Evolutionary conservation across 2,329 filamentous ascomycete genomes (phyloP).

Genomic region (Trichophaea hybrida): DNA sequence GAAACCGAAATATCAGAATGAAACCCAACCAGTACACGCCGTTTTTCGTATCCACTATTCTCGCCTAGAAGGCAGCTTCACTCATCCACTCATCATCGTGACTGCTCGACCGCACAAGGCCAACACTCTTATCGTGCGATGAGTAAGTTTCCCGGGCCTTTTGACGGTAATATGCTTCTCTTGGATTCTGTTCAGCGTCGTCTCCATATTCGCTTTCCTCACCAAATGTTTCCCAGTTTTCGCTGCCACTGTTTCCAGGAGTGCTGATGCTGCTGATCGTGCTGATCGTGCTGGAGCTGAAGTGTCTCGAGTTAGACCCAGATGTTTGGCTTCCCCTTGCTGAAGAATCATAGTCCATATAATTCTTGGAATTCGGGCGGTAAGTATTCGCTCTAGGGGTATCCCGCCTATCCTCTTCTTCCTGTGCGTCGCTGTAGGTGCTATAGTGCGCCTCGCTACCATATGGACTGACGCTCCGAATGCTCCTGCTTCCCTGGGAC

Average conservation of each 20-base stretch:
- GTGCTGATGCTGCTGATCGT: slow-evolving; percentile 8
- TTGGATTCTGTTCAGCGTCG: slow-evolving; percentile 19
- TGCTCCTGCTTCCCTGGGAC: slow-evolving; percentile 7
- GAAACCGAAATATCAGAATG: too few species aligned
- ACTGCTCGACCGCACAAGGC: not conserved
- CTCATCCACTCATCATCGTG: not conserved
- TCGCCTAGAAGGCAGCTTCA: not conserved
- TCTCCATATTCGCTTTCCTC: slow-evolving; percentile 24
- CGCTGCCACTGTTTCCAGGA: slow-evolving; percentile 21
- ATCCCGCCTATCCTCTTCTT: not conserved
- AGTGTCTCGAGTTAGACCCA: not conserved
- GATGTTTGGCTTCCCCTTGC: not conserved
- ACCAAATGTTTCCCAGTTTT: slow-evolving; percentile 28
- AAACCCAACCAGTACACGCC: too few species aligned
- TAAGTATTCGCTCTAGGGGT: not conserved
- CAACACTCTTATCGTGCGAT: not conserved
- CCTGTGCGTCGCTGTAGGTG: not conserved
- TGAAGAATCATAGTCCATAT: not conserved
- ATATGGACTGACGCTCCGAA: slow-evolving; percentile 6
- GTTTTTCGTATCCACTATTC: too few species aligned
- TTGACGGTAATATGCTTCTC: slow-evolving; percentile 15
- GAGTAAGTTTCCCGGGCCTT: not conserved
- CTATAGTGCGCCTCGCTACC: not conserved
- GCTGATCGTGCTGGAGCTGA: slow-evolving; percentile 1
- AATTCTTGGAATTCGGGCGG: not conserved